Conservation (phyloP, 306 rosid species). For the Coriaria nepalensis region DNA sequence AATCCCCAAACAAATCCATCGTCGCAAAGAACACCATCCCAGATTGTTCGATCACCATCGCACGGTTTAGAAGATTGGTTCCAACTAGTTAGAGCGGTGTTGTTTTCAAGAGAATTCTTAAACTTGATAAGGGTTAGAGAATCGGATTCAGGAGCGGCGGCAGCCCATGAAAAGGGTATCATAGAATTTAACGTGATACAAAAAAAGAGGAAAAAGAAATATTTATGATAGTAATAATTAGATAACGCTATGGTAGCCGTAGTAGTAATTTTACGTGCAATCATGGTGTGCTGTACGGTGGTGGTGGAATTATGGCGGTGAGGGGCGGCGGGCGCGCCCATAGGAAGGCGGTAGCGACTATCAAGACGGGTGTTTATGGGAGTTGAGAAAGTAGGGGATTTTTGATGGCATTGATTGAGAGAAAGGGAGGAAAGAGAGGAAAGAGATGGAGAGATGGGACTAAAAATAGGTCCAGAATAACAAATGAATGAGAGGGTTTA, state of each 20-base stretch:
- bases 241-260: too few relatives aligned
- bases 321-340: not conserved
- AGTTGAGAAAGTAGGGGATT: not conserved
- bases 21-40: conserved; percentile 46
- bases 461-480: too few relatives aligned
- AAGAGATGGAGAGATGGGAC: too few relatives aligned
- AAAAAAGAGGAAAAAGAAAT: not conserved
- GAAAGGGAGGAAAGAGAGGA: too few relatives aligned
- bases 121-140: conserved; percentile 49
- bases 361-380: not conserved
- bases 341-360: not conserved
- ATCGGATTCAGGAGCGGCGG: conserved; percentile 19
- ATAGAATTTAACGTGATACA: conserved; percentile 2
- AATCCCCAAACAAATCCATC: conserved; percentile 41
- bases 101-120: conserved; percentile 27
- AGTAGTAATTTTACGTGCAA: too few relatives aligned
- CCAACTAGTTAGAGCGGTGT: conserved; percentile 27
- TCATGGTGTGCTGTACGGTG: too few relatives aligned
- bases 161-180: not conserved
- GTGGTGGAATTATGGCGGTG: too few relatives aligned
- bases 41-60: conserved; percentile 15
- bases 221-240: too few relatives aligned
- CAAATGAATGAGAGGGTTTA: too few relatives aligned
- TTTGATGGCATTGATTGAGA: conserved; percentile 14
- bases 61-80: conserved; percentile 29